These are phyloP conservation scores for Kodamaea arcana DNA, from an alignment of 1,139 yeast species.

Conservation along the genomic window DNA sequence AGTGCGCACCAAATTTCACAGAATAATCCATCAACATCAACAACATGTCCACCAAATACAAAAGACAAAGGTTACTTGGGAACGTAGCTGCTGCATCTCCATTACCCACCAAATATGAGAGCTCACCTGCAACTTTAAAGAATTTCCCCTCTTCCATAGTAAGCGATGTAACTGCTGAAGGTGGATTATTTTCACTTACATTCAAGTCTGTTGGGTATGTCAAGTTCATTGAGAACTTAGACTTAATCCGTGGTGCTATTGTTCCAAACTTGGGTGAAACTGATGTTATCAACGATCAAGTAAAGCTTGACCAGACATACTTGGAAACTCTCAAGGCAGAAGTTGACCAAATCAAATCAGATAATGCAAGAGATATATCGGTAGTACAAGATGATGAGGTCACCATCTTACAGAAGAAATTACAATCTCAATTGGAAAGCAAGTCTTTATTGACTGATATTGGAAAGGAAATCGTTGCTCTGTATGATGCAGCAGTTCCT, in stretches of 20 bases:
- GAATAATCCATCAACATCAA: too few relatives aligned
- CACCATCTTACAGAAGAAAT: slow-evolving; percentile 9
- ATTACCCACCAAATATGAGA: slow-evolving; percentile 28
- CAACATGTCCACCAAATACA: slow-evolving; percentile 4
- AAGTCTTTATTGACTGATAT: slow-evolving; percentile 13
- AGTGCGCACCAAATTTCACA: too few relatives aligned
- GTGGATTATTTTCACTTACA: slow-evolving; percentile 42
- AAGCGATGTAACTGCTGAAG: slow-evolving; percentile 42
- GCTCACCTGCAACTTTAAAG: slow-evolving; percentile 29
- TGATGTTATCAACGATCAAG: slow-evolving; percentile 17
- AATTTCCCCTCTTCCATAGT: slow-evolving; percentile 40
- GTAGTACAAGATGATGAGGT: background rate
- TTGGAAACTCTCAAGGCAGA: slow-evolving; percentile 19
- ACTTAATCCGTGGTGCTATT: slow-evolving; percentile 21
- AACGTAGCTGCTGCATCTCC: slow-evolving; percentile 4
- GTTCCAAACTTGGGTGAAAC: slow-evolving; percentile 4
- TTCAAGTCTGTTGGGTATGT: slow-evolving; percentile 41
- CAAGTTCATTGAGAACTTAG: slow-evolving; percentile 34
- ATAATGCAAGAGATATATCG: background rate
- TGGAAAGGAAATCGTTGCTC: slow-evolving; percentile 15
- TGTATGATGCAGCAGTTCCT: slow-evolving; percentile 14
- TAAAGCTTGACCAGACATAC: slow-evolving; percentile 15
- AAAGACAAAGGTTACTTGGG: slow-evolving; percentile 5
- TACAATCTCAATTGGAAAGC: slow-evolving; percentile 16
- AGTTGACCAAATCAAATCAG: slow-evolving; percentile 5